phyloP scores from a whole-genome alignment of 75 land plant genomes.

The Sequoia sempervirens region DNA sequence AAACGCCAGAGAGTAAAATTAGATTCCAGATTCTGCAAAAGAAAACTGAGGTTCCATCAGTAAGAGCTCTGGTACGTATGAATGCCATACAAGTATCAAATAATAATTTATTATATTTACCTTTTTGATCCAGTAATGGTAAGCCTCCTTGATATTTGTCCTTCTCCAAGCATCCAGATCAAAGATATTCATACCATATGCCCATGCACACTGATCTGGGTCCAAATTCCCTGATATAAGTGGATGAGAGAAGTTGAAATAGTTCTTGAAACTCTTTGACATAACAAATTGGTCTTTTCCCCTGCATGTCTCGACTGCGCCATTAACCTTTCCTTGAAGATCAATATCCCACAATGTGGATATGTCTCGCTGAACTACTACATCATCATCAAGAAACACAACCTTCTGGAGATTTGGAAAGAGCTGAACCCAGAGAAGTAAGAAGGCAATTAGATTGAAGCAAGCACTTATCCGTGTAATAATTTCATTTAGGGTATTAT shows the following conservation, averaged over 20 bases:
- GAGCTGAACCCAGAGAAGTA: constrained; percentile 34
- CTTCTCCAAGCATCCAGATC: constrained; percentile 75
- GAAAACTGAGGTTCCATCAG: neutral
- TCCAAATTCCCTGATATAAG: constrained; percentile 53
- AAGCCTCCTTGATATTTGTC: constrained; percentile 55
- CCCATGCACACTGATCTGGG: constrained; percentile 69
- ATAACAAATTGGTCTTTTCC: constrained; percentile 46
- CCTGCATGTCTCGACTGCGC: constrained; percentile 63
- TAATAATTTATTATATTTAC: constrained; percentile 11
- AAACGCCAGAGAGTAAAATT: constrained; percentile 69
- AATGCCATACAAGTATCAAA: too few species aligned
- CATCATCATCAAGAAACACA: constrained; percentile 78
- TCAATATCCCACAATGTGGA: constrained; percentile 64
- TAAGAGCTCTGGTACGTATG: neutral
- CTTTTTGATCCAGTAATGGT: constrained; percentile 66
- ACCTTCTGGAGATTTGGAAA: constrained; percentile 79
- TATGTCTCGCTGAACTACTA: constrained; percentile 67
- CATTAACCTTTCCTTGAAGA: constrained; percentile 69
- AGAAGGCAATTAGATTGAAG: neutral
- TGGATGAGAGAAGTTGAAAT: constrained; percentile 71
- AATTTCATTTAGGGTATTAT: neutral
- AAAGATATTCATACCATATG: constrained; percentile 81
- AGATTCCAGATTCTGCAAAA: constrained; percentile 54
- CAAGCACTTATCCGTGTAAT: neutral
- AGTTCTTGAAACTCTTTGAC: constrained; percentile 55